Evolutionary conservation across 1,139 yeast genomes (phyloP).

Genomic region (Neolecta irregularis): DNA sequence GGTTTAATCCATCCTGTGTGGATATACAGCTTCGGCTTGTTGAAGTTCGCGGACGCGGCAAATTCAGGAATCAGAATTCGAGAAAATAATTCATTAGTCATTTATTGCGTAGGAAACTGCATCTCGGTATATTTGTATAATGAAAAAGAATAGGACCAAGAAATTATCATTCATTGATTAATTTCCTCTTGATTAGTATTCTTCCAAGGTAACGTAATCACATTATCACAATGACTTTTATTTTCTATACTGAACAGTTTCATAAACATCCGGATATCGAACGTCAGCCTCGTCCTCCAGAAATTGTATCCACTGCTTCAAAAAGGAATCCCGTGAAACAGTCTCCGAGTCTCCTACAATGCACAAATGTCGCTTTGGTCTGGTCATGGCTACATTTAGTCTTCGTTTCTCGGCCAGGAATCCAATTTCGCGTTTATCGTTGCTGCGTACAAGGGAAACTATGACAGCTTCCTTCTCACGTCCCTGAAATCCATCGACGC

Average conservation of each 20-base stretch:
- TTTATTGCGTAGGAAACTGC: no score
- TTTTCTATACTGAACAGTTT: constrained; percentile 9
- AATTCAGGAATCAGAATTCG: no score
- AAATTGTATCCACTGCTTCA: constrained; percentile 55
- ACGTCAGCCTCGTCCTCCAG: constrained; percentile 54
- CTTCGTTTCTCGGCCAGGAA: constrained; percentile 58
- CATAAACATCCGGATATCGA: constrained; percentile 43
- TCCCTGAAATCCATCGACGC: constrained; percentile 89
- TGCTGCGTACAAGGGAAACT: constrained; percentile 67
- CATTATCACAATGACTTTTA: no score
- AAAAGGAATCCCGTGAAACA: constrained; percentile 50
- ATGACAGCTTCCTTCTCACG: constrained; percentile 77
- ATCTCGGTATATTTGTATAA: no score
- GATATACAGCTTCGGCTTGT: no score
- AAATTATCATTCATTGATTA: no score
- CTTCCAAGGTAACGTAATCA: no score
- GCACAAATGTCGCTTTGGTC: constrained; percentile 76
- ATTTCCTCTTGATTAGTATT: no score
- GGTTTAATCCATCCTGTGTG: no score
- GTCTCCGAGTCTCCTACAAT: constrained; percentile 72
- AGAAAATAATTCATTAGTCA: no score
- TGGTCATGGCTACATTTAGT: constrained; percentile 79
- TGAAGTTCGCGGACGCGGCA: no score
- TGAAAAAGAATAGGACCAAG: no score
- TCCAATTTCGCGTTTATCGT: constrained; percentile 51